phyloP scores from a whole-genome alignment of 441 rosid genomes.

The Theobroma grandiflorum region DNA sequence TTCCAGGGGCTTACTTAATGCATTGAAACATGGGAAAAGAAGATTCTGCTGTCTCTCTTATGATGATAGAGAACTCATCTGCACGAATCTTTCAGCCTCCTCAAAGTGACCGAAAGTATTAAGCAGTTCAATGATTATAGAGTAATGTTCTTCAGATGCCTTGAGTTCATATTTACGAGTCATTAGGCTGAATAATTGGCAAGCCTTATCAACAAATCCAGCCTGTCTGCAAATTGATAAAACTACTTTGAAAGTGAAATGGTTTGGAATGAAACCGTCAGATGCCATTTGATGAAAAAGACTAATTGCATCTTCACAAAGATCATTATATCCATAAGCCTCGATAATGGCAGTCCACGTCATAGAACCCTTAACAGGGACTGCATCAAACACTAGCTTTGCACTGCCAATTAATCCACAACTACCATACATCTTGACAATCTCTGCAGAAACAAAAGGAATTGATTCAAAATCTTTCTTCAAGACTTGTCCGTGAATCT shows the following conservation, averaged over 20 bases:
- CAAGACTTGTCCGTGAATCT: slow-evolving; percentile 74
- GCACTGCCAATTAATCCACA: slow-evolving; percentile 60
- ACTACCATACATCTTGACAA: slow-evolving; percentile 75
- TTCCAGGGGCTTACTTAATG: slow-evolving; percentile 29
- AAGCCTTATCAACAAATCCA: slow-evolving; percentile 77
- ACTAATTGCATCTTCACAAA: slow-evolving; percentile 55
- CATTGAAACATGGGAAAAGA: slow-evolving; percentile 13
- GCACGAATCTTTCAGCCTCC: slow-evolving; percentile 56
- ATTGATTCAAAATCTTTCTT: slow-evolving; percentile 63
- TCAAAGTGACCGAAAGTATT: slow-evolving; percentile 46
- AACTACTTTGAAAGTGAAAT: slow-evolving; percentile 68
- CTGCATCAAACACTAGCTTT: slow-evolving; percentile 53
- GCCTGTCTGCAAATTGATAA: slow-evolving; percentile 73
- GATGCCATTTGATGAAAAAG: slow-evolving; percentile 67
- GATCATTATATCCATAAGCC: slow-evolving; percentile 56
- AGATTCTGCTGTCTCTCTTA: slow-evolving; percentile 25
- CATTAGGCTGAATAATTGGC: slow-evolving; percentile 58
- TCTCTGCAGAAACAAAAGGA: slow-evolving; percentile 73
- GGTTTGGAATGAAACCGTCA: slow-evolving; percentile 61
- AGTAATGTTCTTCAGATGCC: slow-evolving; percentile 58
- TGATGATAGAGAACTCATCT: slow-evolving; percentile 43
- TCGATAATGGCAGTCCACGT: slow-evolving; percentile 87
- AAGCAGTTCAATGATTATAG: slow-evolving; percentile 56
- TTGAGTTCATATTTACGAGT: slow-evolving; percentile 46
- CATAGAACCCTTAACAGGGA: slow-evolving; percentile 70